A percentile compares a stretch with the other conserved stretches of the same genome.
phyloP scores from a whole-genome alignment of 2,329 filamentous ascomycete genomes.

The Hirsutella rhossiliensis region DNA sequence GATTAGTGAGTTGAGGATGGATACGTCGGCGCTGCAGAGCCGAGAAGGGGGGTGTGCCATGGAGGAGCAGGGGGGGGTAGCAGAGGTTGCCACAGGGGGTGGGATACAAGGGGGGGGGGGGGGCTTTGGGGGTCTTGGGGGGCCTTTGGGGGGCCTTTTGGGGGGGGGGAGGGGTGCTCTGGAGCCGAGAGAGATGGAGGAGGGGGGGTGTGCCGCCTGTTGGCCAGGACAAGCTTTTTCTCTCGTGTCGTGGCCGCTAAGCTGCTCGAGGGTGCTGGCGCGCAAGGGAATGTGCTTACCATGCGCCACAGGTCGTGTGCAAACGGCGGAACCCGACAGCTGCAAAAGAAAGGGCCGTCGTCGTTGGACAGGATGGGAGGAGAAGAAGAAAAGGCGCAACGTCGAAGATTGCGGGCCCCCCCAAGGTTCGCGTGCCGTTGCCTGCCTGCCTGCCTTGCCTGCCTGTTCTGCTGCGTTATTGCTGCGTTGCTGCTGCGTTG shows the following conservation, averaged over 20 bases:
- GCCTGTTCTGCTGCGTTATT: too few species aligned
- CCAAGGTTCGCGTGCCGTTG: too few species aligned
- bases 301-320: too few species aligned
- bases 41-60: conserved; percentile 15
- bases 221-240: conserved; percentile 20
- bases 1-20: conserved; percentile 12
- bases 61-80: conserved; percentile 1
- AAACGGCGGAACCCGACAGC: too few species aligned
- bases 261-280: too few species aligned
- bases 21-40: conserved; percentile 22
- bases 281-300: too few species aligned
- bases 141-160: not conserved
- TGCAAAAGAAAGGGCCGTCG: too few species aligned
- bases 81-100: not conserved
- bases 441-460: too few species aligned
- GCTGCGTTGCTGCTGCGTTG: too few species aligned
- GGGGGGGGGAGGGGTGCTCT: conserved; percentile 8
- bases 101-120: not conserved
- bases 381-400: too few species aligned
- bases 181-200: not conserved
- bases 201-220: conserved; percentile 3
- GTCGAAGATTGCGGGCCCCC: too few species aligned
- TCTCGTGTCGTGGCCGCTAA: not conserved
- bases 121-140: not conserved
- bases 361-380: too few species aligned